Conservation (phyloP, 2,329 filamentous ascomycete genomes). For the Tolypocladium sp. region DNA sequence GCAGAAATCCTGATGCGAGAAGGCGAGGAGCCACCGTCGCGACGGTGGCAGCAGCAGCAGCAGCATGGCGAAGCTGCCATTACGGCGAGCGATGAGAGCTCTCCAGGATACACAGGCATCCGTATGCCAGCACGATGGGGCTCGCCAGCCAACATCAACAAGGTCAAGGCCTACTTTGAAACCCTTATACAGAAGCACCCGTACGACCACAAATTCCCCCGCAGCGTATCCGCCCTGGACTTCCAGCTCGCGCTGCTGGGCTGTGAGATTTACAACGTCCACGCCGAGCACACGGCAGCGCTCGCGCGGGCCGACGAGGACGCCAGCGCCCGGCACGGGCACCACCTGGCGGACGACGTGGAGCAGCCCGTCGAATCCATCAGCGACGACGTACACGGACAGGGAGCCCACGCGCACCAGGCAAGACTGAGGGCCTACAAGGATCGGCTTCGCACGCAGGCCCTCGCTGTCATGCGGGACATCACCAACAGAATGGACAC, state of each 20-base stretch:
- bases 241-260: constrained; percentile 78
- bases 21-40: constrained; percentile 24
- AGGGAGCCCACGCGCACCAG: constrained; percentile 6
- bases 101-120: not conserved
- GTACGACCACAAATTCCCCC: constrained; percentile 51
- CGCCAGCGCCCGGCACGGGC: not conserved
- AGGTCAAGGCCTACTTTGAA: constrained; percentile 59
- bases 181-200: constrained; percentile 69
- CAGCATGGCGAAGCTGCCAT: not conserved
- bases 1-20: constrained; percentile 72
- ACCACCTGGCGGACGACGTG: constrained; percentile 14
- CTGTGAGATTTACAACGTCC: constrained; percentile 69
- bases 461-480: constrained; percentile 49
- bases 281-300: constrained; percentile 46
- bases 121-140: constrained; percentile 26
- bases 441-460: constrained; percentile 35
- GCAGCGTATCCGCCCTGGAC: constrained; percentile 55
- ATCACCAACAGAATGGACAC: constrained; percentile 64
- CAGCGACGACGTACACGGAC: constrained; percentile 1
- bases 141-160: constrained; percentile 32
- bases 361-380: constrained; percentile 2
- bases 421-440: constrained; percentile 14
- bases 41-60: not conserved
- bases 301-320: constrained; percentile 16
- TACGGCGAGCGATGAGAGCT: not conserved